phyloP scores from a whole-genome alignment of 2,329 filamentous ascomycete species.

The Neospermospora avenae region DNA sequence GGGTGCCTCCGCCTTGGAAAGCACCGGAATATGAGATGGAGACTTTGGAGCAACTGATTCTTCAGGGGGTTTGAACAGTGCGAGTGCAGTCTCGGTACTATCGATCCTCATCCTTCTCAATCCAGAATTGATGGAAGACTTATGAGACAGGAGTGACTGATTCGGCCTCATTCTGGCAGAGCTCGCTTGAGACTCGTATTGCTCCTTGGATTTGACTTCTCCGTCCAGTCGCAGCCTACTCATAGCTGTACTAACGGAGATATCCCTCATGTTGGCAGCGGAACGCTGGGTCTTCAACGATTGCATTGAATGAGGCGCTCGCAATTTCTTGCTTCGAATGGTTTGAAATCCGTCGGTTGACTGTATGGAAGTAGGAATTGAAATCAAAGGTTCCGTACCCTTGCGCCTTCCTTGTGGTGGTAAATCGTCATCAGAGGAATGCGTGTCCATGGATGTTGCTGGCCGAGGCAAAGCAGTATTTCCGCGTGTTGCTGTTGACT shows the following conservation, averaged over 20 bases:
- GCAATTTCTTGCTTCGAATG: slow-evolving; percentile 28
- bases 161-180: slow-evolving; percentile 15
- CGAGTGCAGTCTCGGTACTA: slow-evolving; percentile 26
- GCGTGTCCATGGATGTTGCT: slow-evolving; percentile 38
- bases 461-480: slow-evolving; percentile 40
- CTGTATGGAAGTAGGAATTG: slow-evolving; percentile 29
- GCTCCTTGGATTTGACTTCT: slow-evolving; percentile 15
- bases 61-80: slow-evolving; percentile 27
- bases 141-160: slow-evolving; percentile 19
- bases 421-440: slow-evolving; percentile 34
- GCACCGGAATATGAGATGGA: slow-evolving; percentile 36
- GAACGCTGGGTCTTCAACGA: slow-evolving; percentile 22
- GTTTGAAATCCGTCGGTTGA: slow-evolving; percentile 26
- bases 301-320: slow-evolving; percentile 33
- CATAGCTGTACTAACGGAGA: slow-evolving; percentile 39
- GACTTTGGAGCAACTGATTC: slow-evolving; percentile 32
- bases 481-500: slow-evolving; percentile 46
- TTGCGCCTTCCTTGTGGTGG: slow-evolving; percentile 43
- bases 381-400: slow-evolving; percentile 45
- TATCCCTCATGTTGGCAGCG: slow-evolving; percentile 31
- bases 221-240: slow-evolving; percentile 33
- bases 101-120: slow-evolving; percentile 23
- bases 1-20: slow-evolving; percentile 29
- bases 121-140: slow-evolving; percentile 23
- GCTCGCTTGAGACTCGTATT: slow-evolving; percentile 22